phyloP scores from a whole-genome alignment of 257 asterid species.

The Solanum okadae region DNA sequence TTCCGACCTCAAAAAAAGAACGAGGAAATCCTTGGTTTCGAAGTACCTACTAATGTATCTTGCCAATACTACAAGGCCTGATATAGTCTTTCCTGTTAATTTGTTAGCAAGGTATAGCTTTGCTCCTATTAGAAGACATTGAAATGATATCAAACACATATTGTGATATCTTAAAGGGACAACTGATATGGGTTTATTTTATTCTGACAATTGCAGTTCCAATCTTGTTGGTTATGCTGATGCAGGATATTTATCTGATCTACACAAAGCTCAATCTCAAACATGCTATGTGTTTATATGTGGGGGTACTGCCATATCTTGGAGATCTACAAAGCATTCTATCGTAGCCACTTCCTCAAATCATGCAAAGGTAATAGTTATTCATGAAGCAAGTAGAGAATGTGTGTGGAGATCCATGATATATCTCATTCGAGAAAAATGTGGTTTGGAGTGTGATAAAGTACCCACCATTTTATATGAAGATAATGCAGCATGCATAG shows the following conservation, averaged over 20 bases:
- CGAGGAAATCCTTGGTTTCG: too few relatives aligned
- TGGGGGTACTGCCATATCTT: too few relatives aligned
- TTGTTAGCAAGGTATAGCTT: too few relatives aligned
- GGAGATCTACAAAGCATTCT: neutral
- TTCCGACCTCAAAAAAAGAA: too few relatives aligned
- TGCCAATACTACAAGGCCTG: too few relatives aligned
- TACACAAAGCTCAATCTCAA: neutral
- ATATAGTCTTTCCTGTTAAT: too few relatives aligned
- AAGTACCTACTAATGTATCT: too few relatives aligned
- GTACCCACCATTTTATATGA: neutral
- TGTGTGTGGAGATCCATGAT: neutral
- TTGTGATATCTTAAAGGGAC: neutral
- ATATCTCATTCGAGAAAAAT: neutral
- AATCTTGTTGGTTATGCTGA: neutral
- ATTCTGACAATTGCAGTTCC: neutral
- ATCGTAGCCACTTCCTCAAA: neutral
- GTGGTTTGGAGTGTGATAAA: neutral
- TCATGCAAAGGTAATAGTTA: neutral
- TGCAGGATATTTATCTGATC: too few relatives aligned
- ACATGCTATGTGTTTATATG: neutral
- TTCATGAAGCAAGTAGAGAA: neutral
- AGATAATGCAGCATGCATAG: neutral
- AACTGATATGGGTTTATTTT: neutral
- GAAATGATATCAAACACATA: neutral
- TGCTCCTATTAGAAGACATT: neutral